Evolutionary conservation across 345 rosid genomes (phyloP).

Genomic region (Durio zibethinus): DNA sequence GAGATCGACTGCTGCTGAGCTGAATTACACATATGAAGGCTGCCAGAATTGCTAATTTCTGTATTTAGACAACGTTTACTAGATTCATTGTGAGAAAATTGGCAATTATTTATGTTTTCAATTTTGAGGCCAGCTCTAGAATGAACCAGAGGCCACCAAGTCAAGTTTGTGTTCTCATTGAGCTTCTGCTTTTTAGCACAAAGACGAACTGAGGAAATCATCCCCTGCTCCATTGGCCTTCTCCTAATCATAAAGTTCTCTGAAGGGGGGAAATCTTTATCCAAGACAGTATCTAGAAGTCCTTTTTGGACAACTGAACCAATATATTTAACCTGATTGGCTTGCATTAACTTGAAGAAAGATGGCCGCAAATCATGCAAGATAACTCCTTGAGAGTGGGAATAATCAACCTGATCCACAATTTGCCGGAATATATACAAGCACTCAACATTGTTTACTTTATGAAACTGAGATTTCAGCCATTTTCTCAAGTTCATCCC

Average conservation of each 20-base stretch:
- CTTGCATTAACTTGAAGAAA: slow-evolving; percentile 50
- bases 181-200: slow-evolving; percentile 66
- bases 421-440: slow-evolving; percentile 74
- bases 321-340: slow-evolving; percentile 59
- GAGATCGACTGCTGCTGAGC: slow-evolving; percentile 33
- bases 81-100: slow-evolving; percentile 19
- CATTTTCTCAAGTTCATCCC: slow-evolving; percentile 71
- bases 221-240: slow-evolving; percentile 42
- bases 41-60: slow-evolving; percentile 27
- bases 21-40: slow-evolving; percentile 14
- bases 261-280: slow-evolving; percentile 28
- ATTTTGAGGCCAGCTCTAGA: slow-evolving; percentile 36
- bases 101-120: slow-evolving; percentile 33
- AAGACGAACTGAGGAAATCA: slow-evolving; percentile 21
- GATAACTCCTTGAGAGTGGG: slow-evolving; percentile 65
- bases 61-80: slow-evolving; percentile 9
- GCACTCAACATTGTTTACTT: slow-evolving; percentile 58
- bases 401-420: slow-evolving; percentile 62
- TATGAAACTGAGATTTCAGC: slow-evolving; percentile 49
- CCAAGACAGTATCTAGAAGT: slow-evolving; percentile 18
- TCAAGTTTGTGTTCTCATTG: slow-evolving; percentile 32
- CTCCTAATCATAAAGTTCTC: slow-evolving; percentile 33
- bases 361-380: slow-evolving; percentile 63
- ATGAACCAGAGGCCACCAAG: slow-evolving; percentile 54
- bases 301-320: slow-evolving; percentile 46